Base-by-base conservation (phyloP, 2,329 filamentous ascomycete genomes). In the Gnomoniopsis sp. region DNA sequence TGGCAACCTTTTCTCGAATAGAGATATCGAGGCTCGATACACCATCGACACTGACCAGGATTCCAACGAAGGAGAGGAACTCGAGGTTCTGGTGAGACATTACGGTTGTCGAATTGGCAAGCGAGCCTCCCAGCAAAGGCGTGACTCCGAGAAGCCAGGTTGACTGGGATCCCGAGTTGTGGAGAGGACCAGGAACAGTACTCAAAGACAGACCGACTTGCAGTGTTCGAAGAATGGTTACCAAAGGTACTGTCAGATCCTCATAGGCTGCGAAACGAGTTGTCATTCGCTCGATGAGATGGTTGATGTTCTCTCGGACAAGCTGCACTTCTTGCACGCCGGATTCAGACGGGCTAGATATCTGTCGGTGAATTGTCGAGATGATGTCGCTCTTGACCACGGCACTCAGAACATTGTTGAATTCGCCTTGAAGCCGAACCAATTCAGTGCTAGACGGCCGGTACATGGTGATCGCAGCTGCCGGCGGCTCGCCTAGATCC, bases 141-240 rank as follows among this genome's bases (percentile, higher is more conserved):
- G 79, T 78, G 7, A 79, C 69, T 6, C 71, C 66, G 46, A 80
- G 72, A 21, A 87, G 70, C 30, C 71, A 65, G 11, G 21, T 41
- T 41, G 57, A 56, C 19, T 52, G 36, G 4, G 22, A 36, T 23
- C 57, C 46, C 50, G 53, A 49, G 43, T 36, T 26, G 44, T 57
- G 36, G 17, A 52, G 53, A 30, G 49, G 21, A 36, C 44, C 46
- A 22, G 52, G 58, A 4, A 59, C 47, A 14, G 53, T 59, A 19
- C 57, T 82, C 41, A 96, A 73, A 1, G 84, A 88, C 34, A 96
- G 73, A 2, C 91, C 93, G 60, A 96, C 77, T 64, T 88, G 85
- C 11, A 98, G 76, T 65, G 90, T 90, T 59, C 89, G 86, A 47
- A 98, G 77, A 63, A 97, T 89, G 54, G 89, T 90, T 48, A 91